These are phyloP conservation scores for Sequoia sempervirens DNA, from an alignment of 75 land plant species.

Conservation along the genomic window DNA sequence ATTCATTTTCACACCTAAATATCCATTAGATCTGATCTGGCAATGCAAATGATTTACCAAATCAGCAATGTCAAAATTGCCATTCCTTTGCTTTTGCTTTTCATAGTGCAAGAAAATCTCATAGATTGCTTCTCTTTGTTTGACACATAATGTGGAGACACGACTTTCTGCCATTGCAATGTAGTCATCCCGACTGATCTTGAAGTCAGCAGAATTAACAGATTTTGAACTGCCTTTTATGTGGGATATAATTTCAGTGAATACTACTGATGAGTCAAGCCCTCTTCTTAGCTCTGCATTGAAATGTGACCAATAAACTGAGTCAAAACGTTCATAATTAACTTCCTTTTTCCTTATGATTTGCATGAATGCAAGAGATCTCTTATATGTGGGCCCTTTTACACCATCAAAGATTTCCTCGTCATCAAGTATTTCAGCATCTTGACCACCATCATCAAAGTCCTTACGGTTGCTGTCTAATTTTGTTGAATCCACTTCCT, in stretches of 20 bases:
- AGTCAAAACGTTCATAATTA: constrained; percentile 38
- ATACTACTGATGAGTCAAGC: constrained; percentile 53
- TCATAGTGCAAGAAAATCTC: constrained; percentile 62
- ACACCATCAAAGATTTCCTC: background rate
- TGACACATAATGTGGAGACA: constrained; percentile 21
- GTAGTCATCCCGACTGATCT: constrained; percentile 32
- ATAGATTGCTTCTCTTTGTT: constrained; percentile 51
- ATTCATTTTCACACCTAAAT: constrained; percentile 32
- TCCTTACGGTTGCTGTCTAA: background rate
- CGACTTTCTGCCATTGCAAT: constrained; percentile 31
- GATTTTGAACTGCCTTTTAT: constrained; percentile 56
- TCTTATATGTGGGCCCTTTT: constrained; percentile 10
- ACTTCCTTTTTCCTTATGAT: constrained; percentile 44
- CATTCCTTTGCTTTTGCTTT: constrained; percentile 29
- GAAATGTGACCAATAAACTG: constrained; percentile 61
- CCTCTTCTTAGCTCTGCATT: constrained; percentile 30
- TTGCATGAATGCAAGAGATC: constrained; percentile 19
- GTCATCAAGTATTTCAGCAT: constrained; percentile 1
- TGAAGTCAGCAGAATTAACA: constrained; percentile 10
- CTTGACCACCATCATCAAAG: constrained; percentile 23
- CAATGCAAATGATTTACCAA: constrained; percentile 49
- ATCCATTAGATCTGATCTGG: constrained; percentile 25
- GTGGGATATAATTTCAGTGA: constrained; percentile 52
- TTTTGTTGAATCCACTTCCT: background rate
- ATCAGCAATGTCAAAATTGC: constrained; percentile 65